These are phyloP conservation scores for Colletotrichum higginsianum DNA, from an alignment of 2,329 filamentous ascomycete genomes.

Conservation along the genomic window DNA sequence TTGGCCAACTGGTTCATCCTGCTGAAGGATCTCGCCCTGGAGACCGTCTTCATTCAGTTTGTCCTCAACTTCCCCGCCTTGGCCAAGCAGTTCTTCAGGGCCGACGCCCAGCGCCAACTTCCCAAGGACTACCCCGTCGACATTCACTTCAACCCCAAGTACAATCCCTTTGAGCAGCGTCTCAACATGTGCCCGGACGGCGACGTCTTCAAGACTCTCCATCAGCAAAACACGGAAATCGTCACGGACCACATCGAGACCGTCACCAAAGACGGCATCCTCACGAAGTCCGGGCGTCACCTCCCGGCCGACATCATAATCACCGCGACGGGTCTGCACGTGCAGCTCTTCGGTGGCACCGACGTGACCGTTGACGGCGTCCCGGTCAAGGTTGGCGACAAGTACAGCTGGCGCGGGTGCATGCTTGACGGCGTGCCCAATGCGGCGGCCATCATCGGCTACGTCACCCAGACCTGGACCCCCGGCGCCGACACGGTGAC, in stretches of 20 bases:
- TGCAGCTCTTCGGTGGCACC: slow-evolving; percentile 70
- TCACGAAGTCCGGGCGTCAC: slow-evolving; percentile 62
- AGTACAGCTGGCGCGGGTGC: slow-evolving; percentile 74
- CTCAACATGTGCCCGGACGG: slow-evolving; percentile 76
- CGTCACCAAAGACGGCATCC: slow-evolving; percentile 64
- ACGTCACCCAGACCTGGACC: slow-evolving; percentile 78
- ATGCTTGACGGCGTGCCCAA: slow-evolving; percentile 80
- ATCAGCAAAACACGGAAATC: slow-evolving; percentile 60
- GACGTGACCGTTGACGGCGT: slow-evolving; percentile 68
- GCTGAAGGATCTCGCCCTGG: slow-evolving; percentile 62
- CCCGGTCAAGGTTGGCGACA: slow-evolving; percentile 61
- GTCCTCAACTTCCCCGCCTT: slow-evolving; percentile 67
- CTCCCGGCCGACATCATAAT: slow-evolving; percentile 77
- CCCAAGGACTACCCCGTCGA: slow-evolving; percentile 69
- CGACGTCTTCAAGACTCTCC: slow-evolving; percentile 69
- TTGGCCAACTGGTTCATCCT: slow-evolving; percentile 64
- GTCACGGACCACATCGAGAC: slow-evolving; percentile 68
- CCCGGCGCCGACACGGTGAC: slow-evolving; percentile 72
- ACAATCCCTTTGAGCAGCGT: slow-evolving; percentile 81
- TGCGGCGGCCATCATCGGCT: slow-evolving; percentile 72
- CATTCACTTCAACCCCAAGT: slow-evolving; percentile 75
- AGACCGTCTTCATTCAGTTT: slow-evolving; percentile 64
- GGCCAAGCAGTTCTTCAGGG: slow-evolving; percentile 63
- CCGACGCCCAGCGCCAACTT: slow-evolving; percentile 62
- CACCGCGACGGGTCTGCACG: slow-evolving; percentile 77